Conservation (phyloP, 2,329 filamentous ascomycete genomes). For the Thelonectria discophora region DNA sequence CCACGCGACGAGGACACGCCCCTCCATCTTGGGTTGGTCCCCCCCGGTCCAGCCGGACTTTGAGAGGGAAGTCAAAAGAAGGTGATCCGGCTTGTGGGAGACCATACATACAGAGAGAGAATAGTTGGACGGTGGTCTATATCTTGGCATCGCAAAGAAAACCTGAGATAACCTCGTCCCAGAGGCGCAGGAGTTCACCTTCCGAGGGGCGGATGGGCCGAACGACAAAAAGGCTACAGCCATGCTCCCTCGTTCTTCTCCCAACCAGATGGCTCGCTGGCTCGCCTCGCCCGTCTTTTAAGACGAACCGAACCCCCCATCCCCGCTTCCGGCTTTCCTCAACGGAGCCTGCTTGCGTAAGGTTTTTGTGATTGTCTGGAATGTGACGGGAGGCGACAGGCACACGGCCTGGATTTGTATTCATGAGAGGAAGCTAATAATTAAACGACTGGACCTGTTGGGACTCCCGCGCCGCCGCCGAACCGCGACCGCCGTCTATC, state of each 20-base stretch:
- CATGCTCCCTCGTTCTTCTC: neutral
- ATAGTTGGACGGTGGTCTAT: neutral
- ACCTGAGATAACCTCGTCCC: conserved; percentile 5
- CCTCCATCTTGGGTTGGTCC: no score
- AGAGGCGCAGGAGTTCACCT: conserved; percentile 6
- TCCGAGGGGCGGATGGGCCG: neutral
- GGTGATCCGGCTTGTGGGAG: neutral
- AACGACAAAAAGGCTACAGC: neutral
- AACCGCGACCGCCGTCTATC: no score
- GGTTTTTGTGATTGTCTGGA: neutral
- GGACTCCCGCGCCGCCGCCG: no score
- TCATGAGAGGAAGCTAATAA: no score
- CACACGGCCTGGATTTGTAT: no score
- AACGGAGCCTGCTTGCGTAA: no score
- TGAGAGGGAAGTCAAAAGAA: neutral
- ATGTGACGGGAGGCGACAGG: neutral
- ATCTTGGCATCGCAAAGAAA: neutral
- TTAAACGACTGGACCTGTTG: no score
- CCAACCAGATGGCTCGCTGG: conserved; percentile 6
- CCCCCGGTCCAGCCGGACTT: neutral
- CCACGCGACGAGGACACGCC: no score
- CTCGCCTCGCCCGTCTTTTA: neutral
- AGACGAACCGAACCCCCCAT: neutral
- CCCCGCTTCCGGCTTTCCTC: neutral
- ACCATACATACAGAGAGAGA: no score